phyloP scores from a whole-genome alignment of 805 yeast genomes.

The Candida ficus region DNA sequence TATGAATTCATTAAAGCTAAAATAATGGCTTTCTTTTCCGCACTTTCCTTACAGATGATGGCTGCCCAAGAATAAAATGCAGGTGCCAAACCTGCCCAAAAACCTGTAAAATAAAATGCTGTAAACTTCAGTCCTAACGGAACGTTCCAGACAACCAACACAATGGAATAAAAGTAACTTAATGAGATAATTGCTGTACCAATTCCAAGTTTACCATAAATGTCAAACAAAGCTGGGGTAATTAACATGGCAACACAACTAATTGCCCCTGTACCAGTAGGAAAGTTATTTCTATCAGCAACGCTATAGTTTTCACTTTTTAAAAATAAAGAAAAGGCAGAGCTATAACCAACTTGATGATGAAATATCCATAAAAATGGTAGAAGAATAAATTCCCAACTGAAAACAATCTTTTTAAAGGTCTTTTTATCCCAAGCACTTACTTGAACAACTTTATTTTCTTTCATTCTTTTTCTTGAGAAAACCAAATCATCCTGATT shows the following conservation, averaged over 20 bases:
- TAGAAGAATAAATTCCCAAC: slow-evolving; percentile 1
- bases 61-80: slow-evolving; percentile 11
- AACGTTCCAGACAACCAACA: not conserved
- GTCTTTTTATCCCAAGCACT: slow-evolving; percentile 1
- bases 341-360: slow-evolving; percentile 1
- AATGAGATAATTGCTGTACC: not conserved
- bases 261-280: slow-evolving; percentile 5
- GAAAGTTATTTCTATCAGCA: slow-evolving; percentile 6
- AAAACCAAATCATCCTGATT: not conserved
- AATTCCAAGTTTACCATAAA: not conserved
- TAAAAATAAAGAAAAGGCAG: slow-evolving; percentile 1
- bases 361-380: slow-evolving; percentile 6
- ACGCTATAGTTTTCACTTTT: slow-evolving; percentile 4
- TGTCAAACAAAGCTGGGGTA: slow-evolving; percentile 3
- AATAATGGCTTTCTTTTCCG: slow-evolving; percentile 11
- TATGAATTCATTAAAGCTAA: slow-evolving; percentile 11
- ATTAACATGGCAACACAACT: not conserved
- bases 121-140: slow-evolving; percentile 1
- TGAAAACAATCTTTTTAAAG: slow-evolving; percentile 27
- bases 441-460: not conserved
- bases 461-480: slow-evolving; percentile 1
- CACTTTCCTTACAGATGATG: slow-evolving; percentile 9
- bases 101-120: not conserved
- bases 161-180: not conserved
- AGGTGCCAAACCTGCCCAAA: slow-evolving; percentile 8